Evolutionary conservation across 768 basidiomycete species (phyloP), one percentile per base, ranked within the genome.

Genomic region (Boletus fagicola): DNA sequence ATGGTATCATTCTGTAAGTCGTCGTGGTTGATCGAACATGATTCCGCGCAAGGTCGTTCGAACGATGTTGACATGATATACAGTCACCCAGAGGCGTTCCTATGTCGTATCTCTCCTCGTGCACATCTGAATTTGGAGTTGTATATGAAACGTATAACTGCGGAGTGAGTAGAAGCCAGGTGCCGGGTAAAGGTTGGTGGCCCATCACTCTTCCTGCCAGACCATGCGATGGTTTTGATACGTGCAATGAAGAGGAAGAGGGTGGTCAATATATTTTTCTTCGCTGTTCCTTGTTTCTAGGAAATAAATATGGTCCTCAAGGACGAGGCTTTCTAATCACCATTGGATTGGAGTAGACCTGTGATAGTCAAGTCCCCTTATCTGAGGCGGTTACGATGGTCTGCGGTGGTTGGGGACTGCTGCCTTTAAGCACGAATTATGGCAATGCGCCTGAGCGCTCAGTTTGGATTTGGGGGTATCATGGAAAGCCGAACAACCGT

Each of bases 41-140:
- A 40, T 40, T 40, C 9, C 5, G 18, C 18, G 2, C 38, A n/a
- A 38, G 16, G 18, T n/a, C 39, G 4, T 40, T 40, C 1, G 39
- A n/a, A 4, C n/a, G 39, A 40, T n/a, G 4, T 40, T 40, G 39
- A 40, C 39, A 10, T 8, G 8, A 40, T 40, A 4, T 40, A 11
- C 28, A 61, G 56, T 24, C 59, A 38, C 24, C 56, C 62, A 15
- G 39, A 47, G 2, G 24, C 28, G 7, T 62, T 62, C 43, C 46
- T 40, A 11, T 62, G 56, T 39, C 18, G 18, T 2, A 47, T 61
- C 9, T 24, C 44, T 20, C 55, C 40, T 12, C 55, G 56, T 1
- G 22, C 49, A 43, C 57, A 55, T 11, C 20, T 59, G 3, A 36
- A 24, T 13, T 47, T n/a, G 28, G 46, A 45, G 30, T 33, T 26